Evolutionary conservation across 495 filamentous ascomycete genomes (phyloP), one percentile per base, ranked within the genome.

Genomic region (Parachaetomium inaequale): DNA sequence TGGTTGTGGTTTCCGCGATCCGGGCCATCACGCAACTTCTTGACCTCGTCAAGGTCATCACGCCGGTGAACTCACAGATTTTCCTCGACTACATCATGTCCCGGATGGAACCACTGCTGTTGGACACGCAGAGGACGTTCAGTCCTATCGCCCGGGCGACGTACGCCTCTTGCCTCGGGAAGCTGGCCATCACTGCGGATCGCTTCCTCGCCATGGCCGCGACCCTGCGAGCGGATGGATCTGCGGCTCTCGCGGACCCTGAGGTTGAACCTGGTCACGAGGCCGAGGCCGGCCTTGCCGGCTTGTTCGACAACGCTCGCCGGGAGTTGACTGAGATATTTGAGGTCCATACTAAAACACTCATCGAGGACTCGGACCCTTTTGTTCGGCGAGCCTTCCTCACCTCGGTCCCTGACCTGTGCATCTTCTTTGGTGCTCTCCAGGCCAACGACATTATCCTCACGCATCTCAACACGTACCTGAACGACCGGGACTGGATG

Each of bases 401-500:
- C n/a, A 87, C 88, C 21, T 97, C 94, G 14, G 94, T 99, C 0
- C 87, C 93, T 2, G 88, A 89, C 43, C 81, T 99, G 0, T 99
- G 95, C 70, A 86, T 96, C 57, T 98, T 98, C 74, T 98, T 99
- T 64, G 94, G 94, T 15, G 93, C 86, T 54, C 74, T 85, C 25
- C 89, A 91, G 69, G 87, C 94, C 3, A 98, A 92, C 69, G 95
- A 99, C 68, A 90, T 98, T 17, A 88, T 99, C 40, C 76, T 98
- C 5, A 95, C 91, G 40, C 94, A 99, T 72, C 77, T 99, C 25
- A 99, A 98, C 70, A 99, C 95, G 0, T 99, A 99, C 66, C 80
- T 99, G 8, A 99, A 99, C 66, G 95, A 97, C 67, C 84, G 86
- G 57, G 93, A 98, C 69, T 99, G 95, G 95, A 90, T 91, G 71